These are phyloP conservation scores for Naganishia antarctica DNA, from an alignment of 768 basidiomycete species.

Conservation along the genomic window DNA sequence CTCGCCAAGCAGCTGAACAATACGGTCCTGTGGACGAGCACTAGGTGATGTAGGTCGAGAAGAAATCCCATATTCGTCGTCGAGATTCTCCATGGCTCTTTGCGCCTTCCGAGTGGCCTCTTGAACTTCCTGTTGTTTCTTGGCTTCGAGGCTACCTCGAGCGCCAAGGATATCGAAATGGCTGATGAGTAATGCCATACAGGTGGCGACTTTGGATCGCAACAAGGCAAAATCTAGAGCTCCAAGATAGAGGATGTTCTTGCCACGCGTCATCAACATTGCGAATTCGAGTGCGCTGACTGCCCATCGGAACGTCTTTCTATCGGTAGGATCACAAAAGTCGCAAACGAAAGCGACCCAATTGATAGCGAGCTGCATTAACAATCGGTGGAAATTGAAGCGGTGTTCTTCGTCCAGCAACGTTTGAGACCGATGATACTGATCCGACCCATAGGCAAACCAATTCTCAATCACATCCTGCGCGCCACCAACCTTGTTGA, in stretches of 20 bases:
- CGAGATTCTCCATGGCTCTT: constrained; percentile 55
- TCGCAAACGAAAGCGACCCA: constrained; percentile 99
- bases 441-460: constrained; percentile 81
- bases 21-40: constrained; percentile 18
- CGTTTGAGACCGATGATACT: constrained; percentile 63
- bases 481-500: constrained; percentile 54
- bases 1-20: constrained; percentile 27
- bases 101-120: constrained; percentile 52
- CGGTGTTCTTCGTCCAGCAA: constrained; percentile 71
- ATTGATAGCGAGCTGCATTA: constrained; percentile 86
- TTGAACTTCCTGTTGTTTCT: constrained; percentile 80
- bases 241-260: constrained; percentile 81
- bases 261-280: constrained; percentile 76
- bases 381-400: constrained; percentile 68
- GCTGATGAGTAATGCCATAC: constrained; percentile 91
- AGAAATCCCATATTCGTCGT: constrained; percentile 45
- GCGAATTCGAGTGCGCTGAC: constrained; percentile 93
- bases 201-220: constrained; percentile 83
- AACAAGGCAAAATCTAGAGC: constrained; percentile 84
- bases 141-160: constrained; percentile 76
- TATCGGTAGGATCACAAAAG: constrained; percentile 91
- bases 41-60: constrained; percentile 38
- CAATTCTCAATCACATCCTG: constrained; percentile 73
- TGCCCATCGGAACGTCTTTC: constrained; percentile 96
- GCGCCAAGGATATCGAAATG: constrained; percentile 99